Evolutionary conservation across 345 rosid genomes (phyloP).

Genomic region (Ailanthus altissimus): DNA sequence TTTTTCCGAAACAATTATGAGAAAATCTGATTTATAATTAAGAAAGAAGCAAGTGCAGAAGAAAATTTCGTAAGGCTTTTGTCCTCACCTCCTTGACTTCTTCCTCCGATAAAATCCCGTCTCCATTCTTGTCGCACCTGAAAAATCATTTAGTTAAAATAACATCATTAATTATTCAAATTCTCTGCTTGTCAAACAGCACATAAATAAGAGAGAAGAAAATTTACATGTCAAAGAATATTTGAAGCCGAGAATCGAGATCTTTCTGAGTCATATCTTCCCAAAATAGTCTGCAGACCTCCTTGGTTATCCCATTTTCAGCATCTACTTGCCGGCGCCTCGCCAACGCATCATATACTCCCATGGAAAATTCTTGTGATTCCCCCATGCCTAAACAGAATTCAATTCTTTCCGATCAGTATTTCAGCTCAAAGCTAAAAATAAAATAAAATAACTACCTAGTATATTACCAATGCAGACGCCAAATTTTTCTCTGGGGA

Average conservation of each 20-base stretch:
- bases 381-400: slow-evolving; percentile 70
- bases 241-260: slow-evolving; percentile 81
- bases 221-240: slow-evolving; percentile 88
- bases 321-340: slow-evolving; percentile 58
- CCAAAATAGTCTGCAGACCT: slow-evolving; percentile 74
- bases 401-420: not conserved
- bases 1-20: slow-evolving; percentile 20
- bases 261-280: slow-evolving; percentile 79
- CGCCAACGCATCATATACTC: slow-evolving; percentile 75
- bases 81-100: slow-evolving; percentile 81
- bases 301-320: slow-evolving; percentile 60
- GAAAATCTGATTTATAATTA: slow-evolving; percentile 1
- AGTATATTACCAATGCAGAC: slow-evolving; percentile 59
- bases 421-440: not conserved
- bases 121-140: slow-evolving; percentile 98
- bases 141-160: not conserved
- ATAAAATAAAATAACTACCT: not conserved
- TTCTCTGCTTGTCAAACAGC: no score
- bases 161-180: not conserved
- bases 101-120: slow-evolving; percentile 80
- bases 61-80: not conserved
- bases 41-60: not conserved
- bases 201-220: not conserved
- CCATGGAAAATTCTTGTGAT: slow-evolving; percentile 78
- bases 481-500: slow-evolving; percentile 70